Evolutionary conservation across 225 moss, liverwort and hornwort species (phyloP), one percentile per base, ranked within the genome.

Genomic region (Antitrichia curtipendula): DNA sequence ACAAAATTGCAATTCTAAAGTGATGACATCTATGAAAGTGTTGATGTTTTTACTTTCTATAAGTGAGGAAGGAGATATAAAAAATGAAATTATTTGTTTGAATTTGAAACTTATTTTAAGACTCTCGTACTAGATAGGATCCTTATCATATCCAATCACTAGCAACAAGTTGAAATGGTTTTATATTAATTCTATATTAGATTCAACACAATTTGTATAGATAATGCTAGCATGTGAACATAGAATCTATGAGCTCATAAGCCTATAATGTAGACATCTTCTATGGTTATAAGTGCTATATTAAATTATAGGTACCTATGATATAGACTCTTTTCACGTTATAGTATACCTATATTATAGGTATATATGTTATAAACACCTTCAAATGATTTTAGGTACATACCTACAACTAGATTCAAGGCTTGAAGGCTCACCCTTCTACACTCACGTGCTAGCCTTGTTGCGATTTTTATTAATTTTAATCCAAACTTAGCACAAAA

Each of bases 381-480:
- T 71, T 71, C 27, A 41, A 71, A 43, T 43, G 27, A 8, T 43
- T 43, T 25, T 13, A 41, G 3, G 3, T 41, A 19, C 1, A 11
- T 19, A 49, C 19, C 31, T 73, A 4, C 31, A 47, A 49, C 2
- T 49, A 31, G 7, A 1, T 49, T 31, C 4, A 73, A 47, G 19
- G 31, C 31, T 49, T 1, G 0, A 12, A 49, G 7, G 11, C 4
- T 25, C 29, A 23, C 7, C 1, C 21, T 3, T 71, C 16, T 71
- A 14, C 0, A 2, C 12, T 43, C 16, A 27, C 6, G 9, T 0
- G 2, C 18, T 45, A 17, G 18, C 7, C 17, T 41, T 1, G 0
- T 29, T 31, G 7, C 7, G 31, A 47, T 47, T 47, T 31, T 16
- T 28, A 6, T 29, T 47, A 47, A 18, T 12, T 73, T 19, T 19